phyloP scores from a whole-genome alignment of 2,329 filamentous ascomycete species.

The Ceratocystis papillata region DNA sequence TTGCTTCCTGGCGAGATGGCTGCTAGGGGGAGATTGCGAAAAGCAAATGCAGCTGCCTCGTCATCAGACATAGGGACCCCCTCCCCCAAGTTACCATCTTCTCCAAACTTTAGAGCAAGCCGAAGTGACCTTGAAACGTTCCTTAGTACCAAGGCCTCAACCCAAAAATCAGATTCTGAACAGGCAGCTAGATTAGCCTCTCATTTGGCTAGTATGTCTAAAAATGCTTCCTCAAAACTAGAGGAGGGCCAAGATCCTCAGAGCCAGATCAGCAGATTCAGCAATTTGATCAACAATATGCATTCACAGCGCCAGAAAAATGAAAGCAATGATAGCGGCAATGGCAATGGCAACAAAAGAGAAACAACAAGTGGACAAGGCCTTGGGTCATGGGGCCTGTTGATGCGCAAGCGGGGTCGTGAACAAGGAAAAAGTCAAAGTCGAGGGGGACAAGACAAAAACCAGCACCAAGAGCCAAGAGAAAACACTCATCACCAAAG shows the following conservation, averaged over 20 bases:
- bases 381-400: constrained; percentile 15
- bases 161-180: not conserved
- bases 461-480: not conserved
- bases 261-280: constrained; percentile 18
- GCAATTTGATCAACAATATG: constrained; percentile 16
- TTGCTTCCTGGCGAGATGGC: constrained; percentile 15
- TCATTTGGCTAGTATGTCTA: not conserved
- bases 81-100: not conserved
- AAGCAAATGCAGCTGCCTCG: not conserved
- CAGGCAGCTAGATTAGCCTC: not conserved
- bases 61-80: not conserved
- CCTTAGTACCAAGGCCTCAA: no score
- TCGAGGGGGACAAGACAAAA: not conserved
- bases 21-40: not conserved
- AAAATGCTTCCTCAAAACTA: not conserved
- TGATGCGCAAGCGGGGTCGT: constrained; percentile 15
- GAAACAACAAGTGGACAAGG: not conserved
- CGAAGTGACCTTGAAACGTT: not conserved
- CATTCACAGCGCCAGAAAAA: constrained; percentile 18
- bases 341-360: constrained; percentile 6
- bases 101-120: not conserved
- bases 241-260: not conserved
- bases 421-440: constrained; percentile 5
- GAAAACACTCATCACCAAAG: not conserved
- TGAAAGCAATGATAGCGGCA: constrained; percentile 2